A percentile compares a stretch with the other conserved stretches of the same genome.
Evolutionary conservation across 2,329 filamentous ascomycete genomes (phyloP).

Genomic region (Tolypocladium pustulatum): DNA sequence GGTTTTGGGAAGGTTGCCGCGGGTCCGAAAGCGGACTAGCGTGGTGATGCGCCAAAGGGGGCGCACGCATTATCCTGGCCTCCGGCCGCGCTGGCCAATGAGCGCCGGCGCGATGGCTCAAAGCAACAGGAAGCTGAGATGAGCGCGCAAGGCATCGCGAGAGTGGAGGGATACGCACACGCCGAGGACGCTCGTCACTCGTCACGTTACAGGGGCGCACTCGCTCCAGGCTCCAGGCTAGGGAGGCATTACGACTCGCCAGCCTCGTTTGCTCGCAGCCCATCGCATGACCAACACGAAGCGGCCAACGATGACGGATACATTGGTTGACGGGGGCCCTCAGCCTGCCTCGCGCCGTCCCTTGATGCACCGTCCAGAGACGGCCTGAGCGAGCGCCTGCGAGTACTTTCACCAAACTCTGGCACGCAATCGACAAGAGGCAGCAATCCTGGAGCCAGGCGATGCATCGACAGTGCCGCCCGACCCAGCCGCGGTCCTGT

Average conservation of each 20-base stretch:
- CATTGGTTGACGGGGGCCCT: background rate
- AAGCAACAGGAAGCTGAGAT: background rate
- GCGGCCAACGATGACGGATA: background rate
- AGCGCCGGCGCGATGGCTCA: background rate
- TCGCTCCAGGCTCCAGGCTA: background rate
- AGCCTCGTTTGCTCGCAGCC: background rate
- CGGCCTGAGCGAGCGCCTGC: background rate
- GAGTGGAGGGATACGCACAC: background rate
- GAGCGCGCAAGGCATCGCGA: background rate
- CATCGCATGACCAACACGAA: background rate
- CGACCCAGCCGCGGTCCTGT: too few species aligned
- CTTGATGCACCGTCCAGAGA: background rate
- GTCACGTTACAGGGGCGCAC: background rate
- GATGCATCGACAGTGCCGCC: background rate
- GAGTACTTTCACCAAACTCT: background rate
- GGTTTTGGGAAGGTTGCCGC: constrained; percentile 2
- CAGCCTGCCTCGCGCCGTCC: too few species aligned
- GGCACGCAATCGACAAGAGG: background rate
- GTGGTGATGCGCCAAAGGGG: background rate
- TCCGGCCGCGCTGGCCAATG: constrained; percentile 1
- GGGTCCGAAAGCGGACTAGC: background rate
- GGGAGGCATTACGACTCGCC: background rate
- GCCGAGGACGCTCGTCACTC: background rate
- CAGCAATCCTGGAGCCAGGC: background rate
- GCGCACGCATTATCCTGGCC: constrained; percentile 6